phyloP scores from a whole-genome alignment of 164 flowering plant species.

The Akebia trifoliata region DNA sequence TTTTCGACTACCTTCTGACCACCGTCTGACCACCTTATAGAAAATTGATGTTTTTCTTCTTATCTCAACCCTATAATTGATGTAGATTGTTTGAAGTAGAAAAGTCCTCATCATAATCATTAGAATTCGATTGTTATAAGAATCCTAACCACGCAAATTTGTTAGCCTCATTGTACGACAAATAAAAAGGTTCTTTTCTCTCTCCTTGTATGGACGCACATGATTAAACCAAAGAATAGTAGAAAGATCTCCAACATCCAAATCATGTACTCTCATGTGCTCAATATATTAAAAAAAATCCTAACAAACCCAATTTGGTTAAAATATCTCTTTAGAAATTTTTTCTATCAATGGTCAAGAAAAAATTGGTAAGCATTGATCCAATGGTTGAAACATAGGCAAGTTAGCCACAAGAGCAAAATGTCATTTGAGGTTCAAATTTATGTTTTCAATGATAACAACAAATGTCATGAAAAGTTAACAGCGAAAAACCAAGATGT shows the following conservation, averaged over 20 bases:
- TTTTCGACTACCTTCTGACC: too few relatives aligned
- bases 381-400: not conserved
- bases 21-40: too few relatives aligned
- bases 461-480: constrained; percentile 14
- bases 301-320: not conserved
- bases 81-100: too few relatives aligned
- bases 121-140: not conserved
- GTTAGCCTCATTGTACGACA: too few relatives aligned
- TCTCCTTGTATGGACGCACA: too few relatives aligned
- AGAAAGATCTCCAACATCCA: not conserved
- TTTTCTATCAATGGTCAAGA: not conserved
- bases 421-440: constrained; percentile 93
- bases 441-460: constrained; percentile 28
- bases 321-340: constrained; percentile 1
- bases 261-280: not conserved
- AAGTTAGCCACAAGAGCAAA: constrained; percentile 4
- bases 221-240: too few relatives aligned
- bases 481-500: constrained; percentile 48
- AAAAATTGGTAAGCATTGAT: not conserved
- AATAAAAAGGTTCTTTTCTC: too few relatives aligned
- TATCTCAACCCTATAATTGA: too few relatives aligned
- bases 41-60: too few relatives aligned
- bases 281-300: not conserved
- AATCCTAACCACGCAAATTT: not conserved
- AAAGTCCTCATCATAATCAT: not conserved